Evolutionary conservation across 768 basidiomycete genomes (phyloP).

Genomic region (Tricholoma bakamatsutake): DNA sequence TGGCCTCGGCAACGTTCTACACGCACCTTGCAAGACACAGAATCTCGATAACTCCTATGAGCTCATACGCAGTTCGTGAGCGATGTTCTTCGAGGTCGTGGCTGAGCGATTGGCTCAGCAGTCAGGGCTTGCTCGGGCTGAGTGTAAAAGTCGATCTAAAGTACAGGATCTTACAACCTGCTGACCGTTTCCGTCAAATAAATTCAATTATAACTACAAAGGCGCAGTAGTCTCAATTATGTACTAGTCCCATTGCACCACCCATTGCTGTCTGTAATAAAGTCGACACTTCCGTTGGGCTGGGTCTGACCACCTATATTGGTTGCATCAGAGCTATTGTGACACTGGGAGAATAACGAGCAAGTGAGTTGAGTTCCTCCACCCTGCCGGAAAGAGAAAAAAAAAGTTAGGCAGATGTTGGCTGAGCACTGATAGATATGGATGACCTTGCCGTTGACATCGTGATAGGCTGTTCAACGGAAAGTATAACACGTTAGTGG

Average conservation of each 20-base stretch:
- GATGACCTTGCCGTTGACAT: slow-evolving; percentile 38
- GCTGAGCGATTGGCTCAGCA: too few relatives aligned
- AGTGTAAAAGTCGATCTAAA: too few relatives aligned
- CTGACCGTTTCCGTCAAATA: too few relatives aligned
- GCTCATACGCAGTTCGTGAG: neutral
- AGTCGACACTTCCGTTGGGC: slow-evolving; percentile 34
- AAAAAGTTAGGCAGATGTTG: slow-evolving; percentile 1
- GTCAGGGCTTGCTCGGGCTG: neutral
- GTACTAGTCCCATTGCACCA: slow-evolving; percentile 28
- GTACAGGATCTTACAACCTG: too few relatives aligned
- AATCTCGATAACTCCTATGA: neutral
- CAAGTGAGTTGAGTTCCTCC: slow-evolving; percentile 41
- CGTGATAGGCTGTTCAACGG: slow-evolving; percentile 31
- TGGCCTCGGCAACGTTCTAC: slow-evolving; percentile 3
- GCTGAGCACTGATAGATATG: neutral
- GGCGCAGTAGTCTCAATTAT: too few relatives aligned
- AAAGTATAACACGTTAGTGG: neutral
- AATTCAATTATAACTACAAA: too few relatives aligned
- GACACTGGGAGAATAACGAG: slow-evolving; percentile 34
- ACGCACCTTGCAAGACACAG: slow-evolving; percentile 6
- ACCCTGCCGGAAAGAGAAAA: slow-evolving; percentile 19
- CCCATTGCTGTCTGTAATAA: slow-evolving; percentile 35
- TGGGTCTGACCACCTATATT: slow-evolving; percentile 40
- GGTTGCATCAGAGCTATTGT: slow-evolving; percentile 28
- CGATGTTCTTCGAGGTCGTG: neutral